Conservation (phyloP, 371 early-diverging fungal genomes). For the Cokeromyces recurvatus region DNA sequence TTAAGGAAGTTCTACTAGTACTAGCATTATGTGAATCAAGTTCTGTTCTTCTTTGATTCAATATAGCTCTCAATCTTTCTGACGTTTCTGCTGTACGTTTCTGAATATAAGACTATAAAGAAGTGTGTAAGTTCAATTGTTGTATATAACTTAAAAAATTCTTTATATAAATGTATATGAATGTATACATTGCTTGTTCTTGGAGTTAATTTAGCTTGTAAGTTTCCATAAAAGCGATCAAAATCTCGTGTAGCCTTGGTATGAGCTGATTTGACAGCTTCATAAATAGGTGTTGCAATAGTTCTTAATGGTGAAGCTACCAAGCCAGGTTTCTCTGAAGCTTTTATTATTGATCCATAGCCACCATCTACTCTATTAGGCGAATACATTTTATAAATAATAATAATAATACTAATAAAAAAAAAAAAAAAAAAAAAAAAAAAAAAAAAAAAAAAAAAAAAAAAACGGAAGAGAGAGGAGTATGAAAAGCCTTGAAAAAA, state of each 20-base stretch:
- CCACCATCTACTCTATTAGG: too few relatives aligned
- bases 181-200: slow-evolving; percentile 13
- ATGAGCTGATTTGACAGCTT: slow-evolving; percentile 12
- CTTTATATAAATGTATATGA: too few relatives aligned
- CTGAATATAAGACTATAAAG: slow-evolving; percentile 8
- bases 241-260: slow-evolving; percentile 14
- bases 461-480: too few relatives aligned
- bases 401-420: too few relatives aligned
- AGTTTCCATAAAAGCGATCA: slow-evolving; percentile 18
- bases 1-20: slow-evolving; percentile 13
- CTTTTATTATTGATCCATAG: background rate
- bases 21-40: too few relatives aligned
- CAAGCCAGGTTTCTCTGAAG: too few relatives aligned
- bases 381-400: slow-evolving; percentile 19
- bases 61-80: background rate
- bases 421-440: background rate
- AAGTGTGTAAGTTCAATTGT: background rate
- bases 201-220: slow-evolving; percentile 13
- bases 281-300: slow-evolving; percentile 10
- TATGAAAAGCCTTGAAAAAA: too few relatives aligned
- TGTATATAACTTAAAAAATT: too few relatives aligned
- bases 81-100: slow-evolving; percentile 10
- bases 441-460: slow-evolving; percentile 1
- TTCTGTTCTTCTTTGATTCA: background rate
- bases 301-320: slow-evolving; percentile 9